Evolutionary conservation across 768 basidiomycete genomes (phyloP), one percentile per base, ranked within the genome.

Genomic region (Suillus luteus): DNA sequence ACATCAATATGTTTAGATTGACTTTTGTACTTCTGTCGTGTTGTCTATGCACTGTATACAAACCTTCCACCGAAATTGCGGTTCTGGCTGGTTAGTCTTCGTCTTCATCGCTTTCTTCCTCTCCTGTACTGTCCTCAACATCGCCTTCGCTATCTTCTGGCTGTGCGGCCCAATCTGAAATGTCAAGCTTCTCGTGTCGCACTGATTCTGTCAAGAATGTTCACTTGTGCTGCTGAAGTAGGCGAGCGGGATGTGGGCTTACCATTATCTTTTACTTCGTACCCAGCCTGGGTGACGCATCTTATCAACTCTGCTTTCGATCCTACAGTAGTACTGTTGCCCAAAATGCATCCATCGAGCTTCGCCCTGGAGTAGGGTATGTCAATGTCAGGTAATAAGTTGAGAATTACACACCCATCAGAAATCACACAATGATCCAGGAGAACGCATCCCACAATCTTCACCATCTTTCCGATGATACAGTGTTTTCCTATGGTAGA

Each of bases 401-500:
- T 15, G 37, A 59, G 38, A 27, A 46, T 19, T 15, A 22, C 68
- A 65, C 66, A 94, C 95, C 94, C 93, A 63, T 96, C 94, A 49
- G 85, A 91, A 14, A 98, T 78, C 5, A 92, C 83, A 69, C 95
- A 96, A 70, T 96, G 95, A 71, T 97, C 96, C 67, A 95, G 81
- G 27, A 98, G 73, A 8, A 96, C 84, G 67, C 91, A 95, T 12
- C 92, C 91, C 2, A 81, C 82, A 55, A 98, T 86, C 74, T 87
- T 92, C n/a, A 85, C 90, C 81, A 89, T 89, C 73, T 86, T 90
- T 3, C 93, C 93, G 60, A 96, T 90, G 17, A 87, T 78, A 67
- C 93, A 95, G 72, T 96, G 94, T 64, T 88, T 82, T 10, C 93
- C 93, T 37, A 95, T 84, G 19, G 92, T 81, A 2, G 86, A 88